Percentiles rank a stretch among this genome's conserved stretches.
Evolutionary conservation across 2,329 filamentous ascomycete species (phyloP).

Genomic region (Cladosporium colombiae): DNA sequence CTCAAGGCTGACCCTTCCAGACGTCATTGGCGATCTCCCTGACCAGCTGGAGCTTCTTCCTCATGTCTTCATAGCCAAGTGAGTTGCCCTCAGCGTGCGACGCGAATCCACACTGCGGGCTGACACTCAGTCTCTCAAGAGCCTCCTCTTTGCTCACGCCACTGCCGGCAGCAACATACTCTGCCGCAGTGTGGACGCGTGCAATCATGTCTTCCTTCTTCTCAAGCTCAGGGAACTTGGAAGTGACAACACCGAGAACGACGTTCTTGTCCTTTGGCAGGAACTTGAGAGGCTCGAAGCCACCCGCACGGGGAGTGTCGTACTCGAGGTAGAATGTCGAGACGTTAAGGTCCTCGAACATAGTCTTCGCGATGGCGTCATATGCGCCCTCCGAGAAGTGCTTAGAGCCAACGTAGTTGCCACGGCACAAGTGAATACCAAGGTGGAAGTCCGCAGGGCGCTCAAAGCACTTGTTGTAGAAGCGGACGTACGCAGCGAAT

Average conservation of each 20-base stretch:
- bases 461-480: conserved; percentile 69
- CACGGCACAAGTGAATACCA: conserved; percentile 71
- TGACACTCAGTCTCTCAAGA: conserved; percentile 66
- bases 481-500: conserved; percentile 72
- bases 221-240: conserved; percentile 49
- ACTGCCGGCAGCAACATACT: conserved; percentile 68
- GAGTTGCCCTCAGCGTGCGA: conserved; percentile 74
- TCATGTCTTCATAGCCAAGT: conserved; percentile 69
- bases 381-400: conserved; percentile 52
- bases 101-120: conserved; percentile 62
- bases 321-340: conserved; percentile 43
- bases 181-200: conserved; percentile 55
- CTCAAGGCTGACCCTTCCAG: conserved; percentile 60
- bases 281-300: conserved; percentile 49
- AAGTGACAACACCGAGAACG: conserved; percentile 49
- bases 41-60: conserved; percentile 70
- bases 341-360: conserved; percentile 39
- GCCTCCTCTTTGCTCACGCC: conserved; percentile 63
- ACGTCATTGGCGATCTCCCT: conserved; percentile 71
- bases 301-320: conserved; percentile 51
- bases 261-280: conserved; percentile 51
- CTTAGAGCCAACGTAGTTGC: conserved; percentile 49
- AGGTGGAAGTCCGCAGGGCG: conserved; percentile 71
- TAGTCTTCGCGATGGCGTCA: conserved; percentile 45
- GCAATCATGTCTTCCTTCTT: conserved; percentile 50